Evolutionary conservation across 495 filamentous ascomycete genomes (phyloP), one percentile per base, ranked within the genome.

Genomic region (Podospora australis): DNA sequence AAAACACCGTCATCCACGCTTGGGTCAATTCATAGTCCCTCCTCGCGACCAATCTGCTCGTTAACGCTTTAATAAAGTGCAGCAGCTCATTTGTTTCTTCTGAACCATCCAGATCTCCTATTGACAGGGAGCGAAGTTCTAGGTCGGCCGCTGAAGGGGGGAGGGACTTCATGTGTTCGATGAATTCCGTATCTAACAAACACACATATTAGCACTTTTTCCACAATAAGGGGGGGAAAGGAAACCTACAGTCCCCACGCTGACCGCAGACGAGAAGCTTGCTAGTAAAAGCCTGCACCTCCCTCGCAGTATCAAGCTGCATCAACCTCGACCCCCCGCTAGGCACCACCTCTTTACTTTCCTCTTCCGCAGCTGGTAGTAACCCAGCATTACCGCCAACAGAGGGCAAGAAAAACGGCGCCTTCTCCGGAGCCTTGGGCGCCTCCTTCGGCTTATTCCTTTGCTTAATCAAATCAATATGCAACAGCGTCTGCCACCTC

Each of bases 401-500:
- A 1, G 87, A 84, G 9, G 90, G 87, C 11, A 99, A 73, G 72
- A 97, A 99, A 70, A 99, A 99, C 1, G 92, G 92, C 0, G 92
- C 90, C 59, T 92, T 96, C 60, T 95, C 86, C 3, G 94, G 92
- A 2, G 80, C 76, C 70, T 97, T 95, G 21, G 90, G 89, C 1
- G 89, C 77, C 67, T 95, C 87, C 54, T 81, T 90, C 5, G 92
- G 94, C 66, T 90, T 96, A 69, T 99, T 99, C 44, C 92, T 88
- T 67, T 85, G 80, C 64, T 83, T 87, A 63, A 99, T 92, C 32
- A 85, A 67, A 57, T 97, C 90, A 5, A 99, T 77, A 57, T 97
- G 84, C 46, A 97, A 70, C 9, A 99, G 71, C 6, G 86, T 92
- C 66, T 97, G 94, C 94, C 94, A 97, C 55, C 83, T 80, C 51